Evolutionary conservation across 1,284 basidiomycete genomes (phyloP).

Genomic region (Naganishia liquefaciens): DNA sequence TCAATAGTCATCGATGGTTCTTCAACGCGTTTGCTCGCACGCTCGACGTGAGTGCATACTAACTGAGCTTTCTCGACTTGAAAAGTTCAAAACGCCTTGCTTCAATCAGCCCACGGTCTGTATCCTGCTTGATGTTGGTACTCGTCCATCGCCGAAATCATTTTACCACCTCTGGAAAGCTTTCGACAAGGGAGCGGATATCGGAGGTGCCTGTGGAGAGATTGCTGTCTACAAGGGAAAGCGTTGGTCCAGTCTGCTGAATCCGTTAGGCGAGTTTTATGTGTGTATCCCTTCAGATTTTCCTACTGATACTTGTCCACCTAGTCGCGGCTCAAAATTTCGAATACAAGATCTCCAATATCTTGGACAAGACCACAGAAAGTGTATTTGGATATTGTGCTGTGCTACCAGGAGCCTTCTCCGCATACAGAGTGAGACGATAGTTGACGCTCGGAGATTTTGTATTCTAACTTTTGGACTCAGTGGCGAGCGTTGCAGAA

Average conservation of each 20-base stretch:
- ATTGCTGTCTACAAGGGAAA: conserved; percentile 91
- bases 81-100: no score
- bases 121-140: conserved; percentile 82
- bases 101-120: conserved; percentile 61
- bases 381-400: conserved; percentile 87
- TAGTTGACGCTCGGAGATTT: background rate
- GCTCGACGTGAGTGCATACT: conserved; percentile 31
- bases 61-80: background rate
- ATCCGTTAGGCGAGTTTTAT: conserved; percentile 69
- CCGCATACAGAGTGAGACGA: conserved; percentile 66
- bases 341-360: conserved; percentile 89
- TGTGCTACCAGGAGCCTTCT: conserved; percentile 84
- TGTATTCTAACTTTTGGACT: conserved; percentile 29
- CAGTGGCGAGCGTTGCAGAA: conserved; percentile 65
- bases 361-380: conserved; percentile 92
- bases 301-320: background rate
- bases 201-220: conserved; percentile 92
- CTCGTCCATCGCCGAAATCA: conserved; percentile 72
- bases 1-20: conserved; percentile 93
- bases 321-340: conserved; percentile 90
- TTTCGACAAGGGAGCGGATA: conserved; percentile 88
- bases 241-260: conserved; percentile 74
- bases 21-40: conserved; percentile 75
- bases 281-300: no score
- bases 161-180: conserved; percentile 93